Conservation (phyloP, 768 basidiomycete species). For the Coprinellus aureogranulatus region DNA sequence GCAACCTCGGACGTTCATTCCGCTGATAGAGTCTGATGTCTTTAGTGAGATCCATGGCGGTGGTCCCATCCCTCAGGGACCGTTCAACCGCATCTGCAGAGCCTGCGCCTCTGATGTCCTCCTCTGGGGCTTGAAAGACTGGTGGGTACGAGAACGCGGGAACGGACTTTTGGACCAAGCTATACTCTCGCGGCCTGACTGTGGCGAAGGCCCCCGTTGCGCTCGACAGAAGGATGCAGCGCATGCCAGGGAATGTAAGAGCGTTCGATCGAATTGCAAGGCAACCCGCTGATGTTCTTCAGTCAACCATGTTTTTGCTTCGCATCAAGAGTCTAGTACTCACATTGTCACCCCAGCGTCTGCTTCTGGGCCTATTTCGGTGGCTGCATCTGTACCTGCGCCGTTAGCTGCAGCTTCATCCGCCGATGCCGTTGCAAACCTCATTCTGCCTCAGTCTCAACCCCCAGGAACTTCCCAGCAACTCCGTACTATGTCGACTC, state of each 20-base stretch:
- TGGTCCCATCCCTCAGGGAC: constrained; percentile 50
- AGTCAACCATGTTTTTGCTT: constrained; percentile 39
- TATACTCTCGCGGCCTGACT: constrained; percentile 64
- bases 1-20: constrained; percentile 61
- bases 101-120: constrained; percentile 74
- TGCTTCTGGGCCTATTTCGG: no score
- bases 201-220: constrained; percentile 61
- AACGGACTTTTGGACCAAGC: constrained; percentile 61
- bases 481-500: constrained; percentile 17
- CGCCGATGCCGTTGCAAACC: constrained; percentile 1
- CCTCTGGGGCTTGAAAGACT: constrained; percentile 72
- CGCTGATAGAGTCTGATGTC: constrained; percentile 66
- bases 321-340: constrained; percentile 9
- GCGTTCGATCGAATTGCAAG: not conserved
- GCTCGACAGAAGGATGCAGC: constrained; percentile 62
- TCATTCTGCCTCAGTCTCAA: constrained; percentile 6
- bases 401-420: constrained; percentile 5
- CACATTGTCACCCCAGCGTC: not conserved
- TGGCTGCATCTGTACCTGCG: not conserved
- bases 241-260: constrained; percentile 76
- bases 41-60: constrained; percentile 69
- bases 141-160: constrained; percentile 79
- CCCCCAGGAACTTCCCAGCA: not conserved
- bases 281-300: constrained; percentile 9
- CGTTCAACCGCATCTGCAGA: constrained; percentile 65